phyloP scores from a whole-genome alignment of 805 yeast genomes.

The Saturnispora bothae region DNA sequence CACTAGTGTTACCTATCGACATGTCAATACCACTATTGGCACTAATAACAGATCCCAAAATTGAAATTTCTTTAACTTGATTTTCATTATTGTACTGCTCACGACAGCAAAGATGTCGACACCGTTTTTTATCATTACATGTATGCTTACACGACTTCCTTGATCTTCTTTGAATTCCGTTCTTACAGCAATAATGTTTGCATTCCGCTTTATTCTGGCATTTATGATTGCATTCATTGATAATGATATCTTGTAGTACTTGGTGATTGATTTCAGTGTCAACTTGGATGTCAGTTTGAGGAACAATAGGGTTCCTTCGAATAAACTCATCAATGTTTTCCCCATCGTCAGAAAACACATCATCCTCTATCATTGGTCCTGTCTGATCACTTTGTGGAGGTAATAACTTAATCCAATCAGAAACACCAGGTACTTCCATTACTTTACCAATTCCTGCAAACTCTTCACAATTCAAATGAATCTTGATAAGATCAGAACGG shows the following conservation, averaged over 20 bases:
- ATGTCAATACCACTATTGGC: background rate
- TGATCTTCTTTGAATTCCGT: slow-evolving; percentile 38
- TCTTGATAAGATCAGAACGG: slow-evolving; percentile 19
- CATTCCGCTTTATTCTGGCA: slow-evolving; percentile 33
- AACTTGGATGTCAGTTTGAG: background rate
- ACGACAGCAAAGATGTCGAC: too few species aligned
- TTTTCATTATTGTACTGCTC: slow-evolving; percentile 11
- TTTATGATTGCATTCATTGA: slow-evolving; percentile 29
- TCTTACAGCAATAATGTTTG: slow-evolving; percentile 39
- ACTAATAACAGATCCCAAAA: too few species aligned
- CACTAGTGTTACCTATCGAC: too few species aligned
- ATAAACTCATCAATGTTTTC: too few species aligned
- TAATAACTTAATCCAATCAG: background rate
- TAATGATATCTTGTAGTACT: slow-evolving; percentile 6
- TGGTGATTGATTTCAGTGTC: too few species aligned
- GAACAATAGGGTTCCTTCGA: slow-evolving; percentile 1
- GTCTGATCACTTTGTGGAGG: too few species aligned
- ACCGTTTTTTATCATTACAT: too few species aligned
- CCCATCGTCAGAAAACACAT: slow-evolving; percentile 20
- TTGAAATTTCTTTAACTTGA: too few species aligned
- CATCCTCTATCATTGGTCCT: too few species aligned
- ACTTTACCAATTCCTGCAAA: slow-evolving; percentile 24
- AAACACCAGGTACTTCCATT: slow-evolving; percentile 1
- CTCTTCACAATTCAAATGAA: slow-evolving; percentile 30
- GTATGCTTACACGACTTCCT: slow-evolving; percentile 30